A percentile compares a stretch with the other conserved stretches of the same genome.
phyloP scores from a whole-genome alignment of 2,329 filamentous ascomycete species.

The Pyrenophora graminea region DNA sequence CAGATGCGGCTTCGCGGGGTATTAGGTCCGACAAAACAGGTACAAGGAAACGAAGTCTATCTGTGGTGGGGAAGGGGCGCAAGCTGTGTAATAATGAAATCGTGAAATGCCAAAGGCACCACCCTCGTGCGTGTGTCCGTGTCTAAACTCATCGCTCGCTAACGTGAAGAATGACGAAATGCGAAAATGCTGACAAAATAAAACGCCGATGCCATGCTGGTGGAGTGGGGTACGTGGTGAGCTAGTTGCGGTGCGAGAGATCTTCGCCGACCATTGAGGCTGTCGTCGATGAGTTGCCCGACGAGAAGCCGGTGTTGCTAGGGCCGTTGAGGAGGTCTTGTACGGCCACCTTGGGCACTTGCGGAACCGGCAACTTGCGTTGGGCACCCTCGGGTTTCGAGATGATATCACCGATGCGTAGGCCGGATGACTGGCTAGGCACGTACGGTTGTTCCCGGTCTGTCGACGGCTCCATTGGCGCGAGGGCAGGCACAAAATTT shows the following conservation, averaged over 20 bases:
- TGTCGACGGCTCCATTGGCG: conserved; percentile 70
- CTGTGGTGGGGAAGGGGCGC: conserved; percentile 8
- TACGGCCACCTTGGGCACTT: conserved; percentile 85
- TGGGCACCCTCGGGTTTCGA: conserved; percentile 83
- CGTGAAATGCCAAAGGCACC: conserved; percentile 35
- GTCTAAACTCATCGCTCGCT: conserved; percentile 45
- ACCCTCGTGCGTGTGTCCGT: conserved; percentile 26
- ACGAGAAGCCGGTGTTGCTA: conserved; percentile 64
- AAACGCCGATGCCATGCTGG: conserved; percentile 38
- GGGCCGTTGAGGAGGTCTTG: conserved; percentile 75
- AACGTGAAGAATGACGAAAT: conserved; percentile 32
- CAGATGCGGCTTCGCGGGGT: conserved; percentile 38
- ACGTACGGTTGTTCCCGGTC: conserved; percentile 64
- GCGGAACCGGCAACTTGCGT: conserved; percentile 87
- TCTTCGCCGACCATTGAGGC: conserved; percentile 73
- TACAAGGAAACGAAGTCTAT: conserved; percentile 35
- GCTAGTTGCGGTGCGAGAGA: conserved; percentile 43
- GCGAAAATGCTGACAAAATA: conserved; percentile 35
- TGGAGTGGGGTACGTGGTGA: conserved; percentile 14
- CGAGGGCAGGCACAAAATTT: conserved; percentile 62
- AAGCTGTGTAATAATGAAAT: conserved; percentile 30
- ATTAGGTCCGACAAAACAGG: conserved; percentile 40
- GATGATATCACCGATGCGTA: conserved; percentile 91
- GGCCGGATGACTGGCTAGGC: conserved; percentile 63
- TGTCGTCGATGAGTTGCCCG: conserved; percentile 75